Evolutionary conservation across 129 eudicot species (phyloP), one percentile per base, ranked within the genome.

Genomic region (Chrysanthemum seticuspe): DNA sequence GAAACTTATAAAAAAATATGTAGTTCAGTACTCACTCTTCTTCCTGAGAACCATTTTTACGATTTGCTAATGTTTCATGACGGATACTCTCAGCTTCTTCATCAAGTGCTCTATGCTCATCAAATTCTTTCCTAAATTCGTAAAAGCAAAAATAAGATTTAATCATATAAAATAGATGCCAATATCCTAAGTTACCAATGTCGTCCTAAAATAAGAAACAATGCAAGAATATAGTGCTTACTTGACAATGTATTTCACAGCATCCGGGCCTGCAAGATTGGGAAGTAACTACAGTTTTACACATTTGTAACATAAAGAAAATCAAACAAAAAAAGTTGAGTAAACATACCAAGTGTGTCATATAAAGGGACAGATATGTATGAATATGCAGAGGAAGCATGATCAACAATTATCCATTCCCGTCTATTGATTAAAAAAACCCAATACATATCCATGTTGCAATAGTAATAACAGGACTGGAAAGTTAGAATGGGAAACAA

Each of bases 241-340:
- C 98, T 93, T 93, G 56, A 86, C 90, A 58, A 93, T 89, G 62
- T 66, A 93, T 62, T 87, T 85, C 36, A 87, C 98, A 65, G 98
- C 98, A 70, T 85, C 96, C 21, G 98, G 98, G 58, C 98, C 98
- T 93, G 85, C 81, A 81, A 44, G 64, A 73, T 55, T 21, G 19
- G 55, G 44, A 40, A 78, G 4, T 34, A 15, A 58, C 65, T 60
- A 48, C 53, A 54, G 10, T 70, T 76, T 36, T 49, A 34, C 36
- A 11, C 27, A 66, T 47, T 21, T 27, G 45, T 56, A 68, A 34
- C 62, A 14, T 89, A n/a, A n/a, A n/a, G n/a, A n/a, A n/a, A n/a
- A n/a, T n/a, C n/a, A n/a, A n/a, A n/a, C n/a, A n/a, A n/a, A n/a
- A n/a, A n/a, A n/a, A n/a, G n/a, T n/a, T n/a, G n/a, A n/a, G n/a